Percentiles rank a stretch among this genome's conserved stretches.
phyloP scores from a whole-genome alignment of 1,139 yeast species.

The Taiozyma sp. region DNA sequence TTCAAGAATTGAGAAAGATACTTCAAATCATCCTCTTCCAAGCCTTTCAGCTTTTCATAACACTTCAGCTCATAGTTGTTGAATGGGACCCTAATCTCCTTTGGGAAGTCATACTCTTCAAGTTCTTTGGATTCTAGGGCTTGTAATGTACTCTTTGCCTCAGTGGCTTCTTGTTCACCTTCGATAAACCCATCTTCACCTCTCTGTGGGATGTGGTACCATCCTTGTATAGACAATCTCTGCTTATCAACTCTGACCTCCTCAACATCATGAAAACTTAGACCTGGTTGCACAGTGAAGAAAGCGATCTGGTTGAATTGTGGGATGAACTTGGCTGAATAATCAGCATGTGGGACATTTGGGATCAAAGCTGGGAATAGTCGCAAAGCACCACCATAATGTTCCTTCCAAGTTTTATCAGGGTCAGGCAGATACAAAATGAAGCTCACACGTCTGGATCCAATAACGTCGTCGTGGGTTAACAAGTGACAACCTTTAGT shows the following conservation, averaged over 20 bases:
- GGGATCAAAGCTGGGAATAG: conserved; percentile 83
- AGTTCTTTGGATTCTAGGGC: conserved; percentile 73
- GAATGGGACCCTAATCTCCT: conserved; percentile 30
- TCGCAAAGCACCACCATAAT: conserved; percentile 90
- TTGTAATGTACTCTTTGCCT: conserved; percentile 72
- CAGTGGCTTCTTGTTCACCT: conserved; percentile 75
- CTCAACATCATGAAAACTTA: conserved; percentile 96
- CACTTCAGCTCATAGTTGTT: conserved; percentile 25
- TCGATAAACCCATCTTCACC: conserved; percentile 83
- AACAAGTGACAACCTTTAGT: conserved; percentile 89
- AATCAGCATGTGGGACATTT: conserved; percentile 85
- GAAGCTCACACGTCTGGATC: conserved; percentile 88
- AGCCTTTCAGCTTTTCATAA: conserved; percentile 16
- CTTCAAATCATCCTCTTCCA: conserved; percentile 35
- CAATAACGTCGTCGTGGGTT: conserved; percentile 97
- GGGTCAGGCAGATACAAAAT: conserved; percentile 93
- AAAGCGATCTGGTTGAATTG: conserved; percentile 95
- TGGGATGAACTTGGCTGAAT: conserved; percentile 66
- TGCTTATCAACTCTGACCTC: conserved; percentile 90
- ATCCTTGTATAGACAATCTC: conserved; percentile 90
- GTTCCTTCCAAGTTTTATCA: conserved; percentile 76
- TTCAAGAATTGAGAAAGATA: conserved; percentile 52
- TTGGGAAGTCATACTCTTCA: conserved; percentile 81
- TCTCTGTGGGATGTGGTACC: conserved; percentile 96
- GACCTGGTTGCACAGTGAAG: conserved; percentile 94